Evolutionary conservation across 2,329 filamentous ascomycete genomes (phyloP).

Genomic region (Cadophora malorum): DNA sequence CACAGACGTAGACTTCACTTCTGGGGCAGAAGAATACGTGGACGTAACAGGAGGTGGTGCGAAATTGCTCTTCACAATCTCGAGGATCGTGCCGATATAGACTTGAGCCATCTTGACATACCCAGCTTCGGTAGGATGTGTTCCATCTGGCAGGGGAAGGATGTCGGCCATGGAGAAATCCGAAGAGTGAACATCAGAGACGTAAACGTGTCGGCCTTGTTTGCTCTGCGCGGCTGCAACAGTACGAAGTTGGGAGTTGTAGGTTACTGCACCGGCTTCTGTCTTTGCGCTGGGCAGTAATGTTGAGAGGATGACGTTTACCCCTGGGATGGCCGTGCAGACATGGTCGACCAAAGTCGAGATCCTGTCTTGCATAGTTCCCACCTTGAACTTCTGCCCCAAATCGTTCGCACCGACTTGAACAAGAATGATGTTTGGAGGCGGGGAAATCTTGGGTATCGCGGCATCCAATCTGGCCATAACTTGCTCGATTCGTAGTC

Average conservation of each 20-base stretch:
- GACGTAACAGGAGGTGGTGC: neutral
- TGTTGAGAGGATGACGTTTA: slow-evolving; percentile 3
- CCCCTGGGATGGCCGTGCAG: neutral
- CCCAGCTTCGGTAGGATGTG: slow-evolving; percentile 16
- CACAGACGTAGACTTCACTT: neutral
- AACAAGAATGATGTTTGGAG: slow-evolving; percentile 15
- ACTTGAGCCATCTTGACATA: slow-evolving; percentile 17
- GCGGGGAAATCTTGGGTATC: neutral
- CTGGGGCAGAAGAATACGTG: neutral
- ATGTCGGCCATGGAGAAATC: slow-evolving; percentile 15
- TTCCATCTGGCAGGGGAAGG: slow-evolving; percentile 3
- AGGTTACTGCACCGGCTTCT: neutral
- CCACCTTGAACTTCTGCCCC: neutral
- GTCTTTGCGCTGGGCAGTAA: slow-evolving; percentile 7
- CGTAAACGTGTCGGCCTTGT: slow-evolving; percentile 17
- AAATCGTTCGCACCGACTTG: slow-evolving; percentile 20
- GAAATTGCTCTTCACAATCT: neutral
- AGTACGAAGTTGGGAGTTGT: slow-evolving; percentile 9
- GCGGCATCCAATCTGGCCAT: neutral
- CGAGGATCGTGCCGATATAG: neutral
- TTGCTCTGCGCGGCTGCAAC: slow-evolving; percentile 9
- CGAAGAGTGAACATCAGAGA: slow-evolving; percentile 15
- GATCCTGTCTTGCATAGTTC: slow-evolving; percentile 12
- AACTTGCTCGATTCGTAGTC: slow-evolving; percentile 9
- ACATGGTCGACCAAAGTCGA: slow-evolving; percentile 13